Evolutionary conservation across 192 early-diverging fungal species (phyloP), one percentile per base, ranked within the genome.

Genomic region (Umbelopsis ramanniana): DNA sequence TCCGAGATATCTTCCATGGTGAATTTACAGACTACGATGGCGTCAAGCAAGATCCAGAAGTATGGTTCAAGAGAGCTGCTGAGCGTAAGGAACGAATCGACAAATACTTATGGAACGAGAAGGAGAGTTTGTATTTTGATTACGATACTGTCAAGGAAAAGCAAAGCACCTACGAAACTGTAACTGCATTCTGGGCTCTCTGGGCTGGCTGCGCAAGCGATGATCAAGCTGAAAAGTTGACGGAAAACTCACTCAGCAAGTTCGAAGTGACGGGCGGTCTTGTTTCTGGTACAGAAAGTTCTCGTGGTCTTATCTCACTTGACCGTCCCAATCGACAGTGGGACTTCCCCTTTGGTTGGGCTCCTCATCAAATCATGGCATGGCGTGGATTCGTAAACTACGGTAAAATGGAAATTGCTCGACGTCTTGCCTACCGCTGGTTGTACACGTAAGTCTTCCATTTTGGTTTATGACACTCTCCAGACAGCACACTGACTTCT

Each of bases 341-440:
- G 96, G 96, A 97, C 76, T 95, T 86, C 53, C 92, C 90, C 3
- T 93, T 90, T 55, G 93, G 97, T n/a, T 97, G 97, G 97, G 95
- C 96, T 26, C 97, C 97, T 52, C 97, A 99, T 81, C 97, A 99
- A 81, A 99, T 99, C 24, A 86, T 99, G 71, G 91, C 94, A 6
- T 99, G 97, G 97, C 85, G 89, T 71, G 95, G 92, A 6, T 83
- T 97, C 53, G 86, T 86, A 67, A 86, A 89, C 70, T 99, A 99
- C 76, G 92, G 90, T 8, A 93, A 84, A 70, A 74, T 74, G 50
- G 87, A 85, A 7, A 91, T 92, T 17, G 89, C 93, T 1, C 85
- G 86, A 6, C 83, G 94, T 40, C 80, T 92, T 14, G 92, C 93
- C 4, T 99, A 99, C 84, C 91, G 96, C 22, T 99, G 97, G 97